Base-by-base conservation (phyloP, 2,329 filamentous ascomycete species). In the Penicillium griseofulvum region DNA sequence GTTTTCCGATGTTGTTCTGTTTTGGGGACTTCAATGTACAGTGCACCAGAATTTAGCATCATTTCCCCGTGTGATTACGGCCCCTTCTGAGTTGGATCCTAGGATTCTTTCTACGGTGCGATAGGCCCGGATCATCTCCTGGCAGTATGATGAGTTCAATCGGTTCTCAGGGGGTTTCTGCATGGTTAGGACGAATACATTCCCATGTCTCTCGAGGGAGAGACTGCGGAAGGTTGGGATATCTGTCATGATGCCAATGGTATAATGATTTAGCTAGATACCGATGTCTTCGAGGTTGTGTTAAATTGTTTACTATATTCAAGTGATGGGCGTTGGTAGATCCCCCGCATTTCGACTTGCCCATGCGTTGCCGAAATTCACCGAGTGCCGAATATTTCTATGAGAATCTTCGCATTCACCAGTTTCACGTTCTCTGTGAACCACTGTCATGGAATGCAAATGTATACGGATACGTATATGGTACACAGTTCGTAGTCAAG, bases 111-210 rank as follows among this genome's bases (percentile, higher is more conserved):
- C 77, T 34, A 83, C 77, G 17, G 71, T 69, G 10, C 70, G 76
- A 52, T 81, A 77, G 2, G 80, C 78, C 33, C 71, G 65, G 57
- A 83, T 83, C 36, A 83, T 76, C 57, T 81, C 79, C 65, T 83
- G 81, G 39, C 78, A 78, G 58, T 78, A 82, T 8, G 67, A 69
- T 16, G 74, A 72, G 62, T 80, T 81, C 45, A 83, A 64, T 22
- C 81, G 74, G 64, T 84, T 83, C 64, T 83, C 81, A 1, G 80
- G 80, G 10, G 77, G 71, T 60, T 81, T 82, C 49, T 79, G 75
- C 74, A 83, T 79, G 9, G 80, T 82, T 46, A 83, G 75, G 50
- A 83, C 71, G 64, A 80, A 82, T 2, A 68, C 58, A 53, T 78
- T 76, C 59, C 74, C 76, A 67, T 79, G 67, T 52, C 76, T 76